phyloP scores from a whole-genome alignment of 495 filamentous ascomycete genomes.

The Penicillium tannophilum region DNA sequence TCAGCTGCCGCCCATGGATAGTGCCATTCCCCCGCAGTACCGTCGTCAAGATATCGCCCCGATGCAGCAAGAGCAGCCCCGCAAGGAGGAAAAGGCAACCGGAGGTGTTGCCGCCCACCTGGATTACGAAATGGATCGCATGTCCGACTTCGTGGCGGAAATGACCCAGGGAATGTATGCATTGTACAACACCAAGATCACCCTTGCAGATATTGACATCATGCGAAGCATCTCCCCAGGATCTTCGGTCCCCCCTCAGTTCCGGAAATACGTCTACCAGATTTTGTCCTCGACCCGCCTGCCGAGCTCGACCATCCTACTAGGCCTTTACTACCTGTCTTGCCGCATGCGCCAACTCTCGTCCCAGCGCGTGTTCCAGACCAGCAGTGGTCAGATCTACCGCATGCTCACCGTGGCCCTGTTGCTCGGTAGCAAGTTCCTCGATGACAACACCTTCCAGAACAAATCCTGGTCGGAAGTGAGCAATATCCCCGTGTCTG shows the following conservation, averaged over 20 bases:
- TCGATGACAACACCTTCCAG: slow-evolving; percentile 99
- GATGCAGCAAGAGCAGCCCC: slow-evolving; percentile 40
- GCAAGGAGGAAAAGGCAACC: slow-evolving; percentile 58
- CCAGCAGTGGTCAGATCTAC: slow-evolving; percentile 76
- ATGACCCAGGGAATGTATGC: slow-evolving; percentile 84
- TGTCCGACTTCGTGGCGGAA: slow-evolving; percentile 96
- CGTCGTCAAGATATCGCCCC: slow-evolving; percentile 42
- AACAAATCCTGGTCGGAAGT: slow-evolving; percentile 99
- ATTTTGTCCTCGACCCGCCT: slow-evolving; percentile 93
- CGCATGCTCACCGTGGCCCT: slow-evolving; percentile 88
- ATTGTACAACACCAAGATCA: slow-evolving; percentile 61
- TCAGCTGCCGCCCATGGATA: slow-evolving; percentile 48
- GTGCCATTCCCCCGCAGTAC: slow-evolving; percentile 45
- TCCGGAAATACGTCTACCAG: slow-evolving; percentile 92
- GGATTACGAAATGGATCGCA: slow-evolving; percentile 98
- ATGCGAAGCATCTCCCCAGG: slow-evolving; percentile 75
- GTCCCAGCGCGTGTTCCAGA: slow-evolving; percentile 53
- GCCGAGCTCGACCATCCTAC: slow-evolving; percentile 90
- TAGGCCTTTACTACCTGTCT: slow-evolving; percentile 88
- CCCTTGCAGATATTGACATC: slow-evolving; percentile 71
- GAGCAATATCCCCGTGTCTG: slow-evolving; percentile 83
- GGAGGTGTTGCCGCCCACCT: slow-evolving; percentile 95
- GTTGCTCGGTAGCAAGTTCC: slow-evolving; percentile 93
- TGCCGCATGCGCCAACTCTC: slow-evolving; percentile 77
- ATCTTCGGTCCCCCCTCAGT: slow-evolving; percentile 69